phyloP scores from a whole-genome alignment of 2,329 filamentous ascomycete genomes.

The Exophiala oligosperma region DNA sequence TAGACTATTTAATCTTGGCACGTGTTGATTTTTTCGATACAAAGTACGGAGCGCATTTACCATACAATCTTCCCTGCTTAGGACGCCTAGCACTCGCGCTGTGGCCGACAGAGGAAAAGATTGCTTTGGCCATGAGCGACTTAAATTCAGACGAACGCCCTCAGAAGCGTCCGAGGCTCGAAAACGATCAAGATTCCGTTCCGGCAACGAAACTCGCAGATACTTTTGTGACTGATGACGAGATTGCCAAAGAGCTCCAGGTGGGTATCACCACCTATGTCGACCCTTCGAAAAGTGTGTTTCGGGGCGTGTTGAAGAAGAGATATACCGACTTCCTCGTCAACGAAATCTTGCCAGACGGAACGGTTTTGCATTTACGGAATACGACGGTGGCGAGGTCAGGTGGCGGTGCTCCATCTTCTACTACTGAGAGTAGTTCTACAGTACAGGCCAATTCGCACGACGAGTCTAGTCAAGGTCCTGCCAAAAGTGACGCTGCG shows the following conservation, averaged over 20 bases:
- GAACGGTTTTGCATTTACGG: constrained; percentile 71
- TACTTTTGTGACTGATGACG: neutral
- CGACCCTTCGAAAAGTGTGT: constrained; percentile 57
- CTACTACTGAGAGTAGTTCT: constrained; percentile 1
- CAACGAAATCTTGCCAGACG: constrained; percentile 78
- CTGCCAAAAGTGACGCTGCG: too few species aligned
- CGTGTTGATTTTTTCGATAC: neutral
- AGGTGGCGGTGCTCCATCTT: neutral
- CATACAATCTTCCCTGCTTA: too few species aligned
- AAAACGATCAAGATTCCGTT: constrained; percentile 5
- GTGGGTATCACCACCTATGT: constrained; percentile 67
- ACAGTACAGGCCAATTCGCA: too few species aligned
- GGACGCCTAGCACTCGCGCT: too few species aligned
- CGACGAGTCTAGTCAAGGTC: too few species aligned
- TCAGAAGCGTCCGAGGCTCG: constrained; percentile 29
- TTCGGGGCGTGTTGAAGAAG: constrained; percentile 67
- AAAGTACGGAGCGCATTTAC: too few species aligned
- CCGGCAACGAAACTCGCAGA: neutral
- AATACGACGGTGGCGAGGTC: constrained; percentile 39
- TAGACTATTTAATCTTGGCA: neutral
- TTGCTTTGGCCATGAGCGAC: constrained; percentile 1
- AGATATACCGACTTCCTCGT: constrained; percentile 91
- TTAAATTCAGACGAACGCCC: constrained; percentile 3
- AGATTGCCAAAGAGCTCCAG: constrained; percentile 39
- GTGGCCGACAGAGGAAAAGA: neutral